Conservation (phyloP, 257 asterid species). For the Ehretia macrophylla region DNA sequence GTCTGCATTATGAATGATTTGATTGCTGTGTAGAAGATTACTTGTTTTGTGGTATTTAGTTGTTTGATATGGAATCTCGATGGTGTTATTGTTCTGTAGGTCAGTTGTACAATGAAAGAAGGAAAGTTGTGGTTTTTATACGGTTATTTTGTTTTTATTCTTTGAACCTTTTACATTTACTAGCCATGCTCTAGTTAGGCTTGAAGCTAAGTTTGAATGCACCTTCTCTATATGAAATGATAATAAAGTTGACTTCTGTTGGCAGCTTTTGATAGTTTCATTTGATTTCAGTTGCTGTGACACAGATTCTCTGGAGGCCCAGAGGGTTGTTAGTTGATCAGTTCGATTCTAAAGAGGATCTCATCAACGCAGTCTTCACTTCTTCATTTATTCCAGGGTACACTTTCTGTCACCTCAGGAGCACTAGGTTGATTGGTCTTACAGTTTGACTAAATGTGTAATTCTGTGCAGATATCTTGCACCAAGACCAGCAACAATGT, state of each 20-base stretch:
- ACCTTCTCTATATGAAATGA: no score
- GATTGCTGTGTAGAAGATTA: no score
- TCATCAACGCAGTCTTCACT: slow-evolving; percentile 83
- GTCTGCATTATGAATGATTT: no score
- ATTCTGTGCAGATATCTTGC: slow-evolving; percentile 74
- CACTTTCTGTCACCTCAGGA: slow-evolving; percentile 5
- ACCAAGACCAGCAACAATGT: slow-evolving; percentile 90
- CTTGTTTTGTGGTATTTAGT: no score
- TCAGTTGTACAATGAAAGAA: no score
- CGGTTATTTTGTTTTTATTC: no score
- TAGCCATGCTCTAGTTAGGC: no score
- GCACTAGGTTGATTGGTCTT: slow-evolving; percentile 8
- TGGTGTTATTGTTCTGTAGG: no score
- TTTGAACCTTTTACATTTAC: no score
- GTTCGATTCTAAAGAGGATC: slow-evolving; percentile 92
- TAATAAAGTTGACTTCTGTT: background rate
- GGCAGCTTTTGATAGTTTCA: slow-evolving; percentile 16
- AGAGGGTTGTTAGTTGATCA: slow-evolving; percentile 87
- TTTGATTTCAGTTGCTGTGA: slow-evolving; percentile 75
- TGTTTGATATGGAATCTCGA: no score
- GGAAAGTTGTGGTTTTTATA: no score
- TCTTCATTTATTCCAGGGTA: slow-evolving; percentile 98
- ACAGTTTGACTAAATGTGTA: slow-evolving; percentile 15
- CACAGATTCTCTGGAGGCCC: slow-evolving; percentile 95
- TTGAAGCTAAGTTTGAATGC: no score